Evolutionary conservation across 352 stramenopile species (phyloP).

Genomic region (Lagenidium giganteum): DNA sequence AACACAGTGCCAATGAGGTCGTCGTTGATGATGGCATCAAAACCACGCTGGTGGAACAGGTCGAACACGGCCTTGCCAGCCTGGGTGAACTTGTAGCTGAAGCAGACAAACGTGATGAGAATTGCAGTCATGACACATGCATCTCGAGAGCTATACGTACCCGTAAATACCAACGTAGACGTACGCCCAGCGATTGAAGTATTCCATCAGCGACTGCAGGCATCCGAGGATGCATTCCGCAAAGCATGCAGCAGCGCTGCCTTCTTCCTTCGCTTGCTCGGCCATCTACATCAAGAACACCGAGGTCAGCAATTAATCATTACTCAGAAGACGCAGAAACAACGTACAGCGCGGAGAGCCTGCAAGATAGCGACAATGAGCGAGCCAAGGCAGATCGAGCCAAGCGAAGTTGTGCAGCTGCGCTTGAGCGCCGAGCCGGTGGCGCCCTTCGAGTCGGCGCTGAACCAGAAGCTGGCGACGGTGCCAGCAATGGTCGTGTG

Average conservation of each 20-base stretch:
- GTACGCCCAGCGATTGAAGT: constrained; percentile 94
- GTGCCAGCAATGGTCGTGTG: constrained; percentile 91
- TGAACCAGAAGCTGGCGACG: constrained; percentile 96
- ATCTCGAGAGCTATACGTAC: constrained; percentile 4
- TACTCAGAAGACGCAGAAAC: too few species aligned
- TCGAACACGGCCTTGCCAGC: constrained; percentile 90
- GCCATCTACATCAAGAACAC: constrained; percentile 32
- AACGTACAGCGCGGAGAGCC: constrained; percentile 65
- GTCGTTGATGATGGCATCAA: constrained; percentile 96
- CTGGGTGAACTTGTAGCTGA: constrained; percentile 92
- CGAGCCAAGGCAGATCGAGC: constrained; percentile 94
- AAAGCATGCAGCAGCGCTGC: constrained; percentile 66
- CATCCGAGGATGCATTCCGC: constrained; percentile 81
- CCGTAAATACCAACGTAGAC: constrained; percentile 93
- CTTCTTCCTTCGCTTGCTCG: constrained; percentile 64
- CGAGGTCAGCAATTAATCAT: too few species aligned
- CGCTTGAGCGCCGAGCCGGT: constrained; percentile 82
- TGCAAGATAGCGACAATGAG: constrained; percentile 93
- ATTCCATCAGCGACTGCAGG: constrained; percentile 85
- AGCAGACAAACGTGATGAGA: constrained; percentile 2
- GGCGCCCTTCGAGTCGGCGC: constrained; percentile 74
- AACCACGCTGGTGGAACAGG: constrained; percentile 92
- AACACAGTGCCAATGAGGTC: constrained; percentile 92
- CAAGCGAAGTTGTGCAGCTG: constrained; percentile 89
- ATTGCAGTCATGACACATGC: background rate